Conservation (phyloP, 2,329 filamentous ascomycete genomes). For the Fusarium concolor region DNA sequence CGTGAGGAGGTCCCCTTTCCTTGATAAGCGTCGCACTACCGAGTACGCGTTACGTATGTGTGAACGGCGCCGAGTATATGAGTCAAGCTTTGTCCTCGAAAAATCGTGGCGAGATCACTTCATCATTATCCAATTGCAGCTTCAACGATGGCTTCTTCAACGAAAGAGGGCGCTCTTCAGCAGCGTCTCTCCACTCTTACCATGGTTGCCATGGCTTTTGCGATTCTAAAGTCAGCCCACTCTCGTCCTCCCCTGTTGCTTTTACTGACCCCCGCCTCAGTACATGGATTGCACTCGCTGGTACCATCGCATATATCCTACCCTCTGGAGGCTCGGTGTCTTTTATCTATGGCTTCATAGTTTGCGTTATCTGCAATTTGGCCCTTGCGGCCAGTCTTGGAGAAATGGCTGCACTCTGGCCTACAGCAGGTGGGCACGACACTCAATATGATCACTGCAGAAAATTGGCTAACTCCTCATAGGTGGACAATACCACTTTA, state of each 20-base stretch:
- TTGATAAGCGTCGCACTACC: background rate
- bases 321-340: constrained; percentile 57
- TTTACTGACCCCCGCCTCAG: constrained; percentile 12
- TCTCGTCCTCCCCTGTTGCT: background rate
- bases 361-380: constrained; percentile 59
- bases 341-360: constrained; percentile 59
- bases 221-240: constrained; percentile 53
- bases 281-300: constrained; percentile 53
- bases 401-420: constrained; percentile 59
- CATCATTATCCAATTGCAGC: background rate
- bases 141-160: background rate
- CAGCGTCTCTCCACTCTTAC: constrained; percentile 51
- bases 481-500: constrained; percentile 59
- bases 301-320: constrained; percentile 56
- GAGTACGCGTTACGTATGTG: background rate
- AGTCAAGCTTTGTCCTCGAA: background rate
- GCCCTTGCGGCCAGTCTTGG: constrained; percentile 57
- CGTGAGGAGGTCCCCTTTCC: background rate
- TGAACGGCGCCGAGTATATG: constrained; percentile 15
- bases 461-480: fast-evolving
- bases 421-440: constrained; percentile 51
- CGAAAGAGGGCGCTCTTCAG: constrained; percentile 10
- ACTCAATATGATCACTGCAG: too few relatives aligned
- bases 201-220: constrained; percentile 58
- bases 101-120: background rate